These are phyloP conservation scores for Odontarrhena argentea DNA, from an alignment of 345 rosid species.

Conservation along the genomic window DNA sequence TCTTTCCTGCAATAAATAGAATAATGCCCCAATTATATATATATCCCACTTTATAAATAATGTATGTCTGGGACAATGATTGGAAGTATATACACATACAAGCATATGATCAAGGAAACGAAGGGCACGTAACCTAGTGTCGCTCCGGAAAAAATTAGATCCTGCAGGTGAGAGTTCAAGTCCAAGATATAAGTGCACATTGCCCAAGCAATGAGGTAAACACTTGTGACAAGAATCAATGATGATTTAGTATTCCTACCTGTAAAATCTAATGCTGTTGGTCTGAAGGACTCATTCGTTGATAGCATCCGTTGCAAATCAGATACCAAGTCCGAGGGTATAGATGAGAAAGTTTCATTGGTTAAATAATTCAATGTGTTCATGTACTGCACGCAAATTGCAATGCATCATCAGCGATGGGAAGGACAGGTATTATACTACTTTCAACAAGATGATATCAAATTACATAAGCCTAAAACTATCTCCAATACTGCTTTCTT, in stretches of 20 bases:
- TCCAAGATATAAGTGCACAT: slow-evolving; percentile 28
- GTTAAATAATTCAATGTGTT: slow-evolving; percentile 88
- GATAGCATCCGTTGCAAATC: slow-evolving; percentile 92
- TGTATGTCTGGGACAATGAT: slow-evolving; percentile 16
- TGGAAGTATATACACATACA: slow-evolving; percentile 55
- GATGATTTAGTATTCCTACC: slow-evolving; percentile 47
- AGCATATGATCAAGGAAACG: slow-evolving; percentile 98
- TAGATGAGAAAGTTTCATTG: slow-evolving; percentile 74
- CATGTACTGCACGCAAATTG: slow-evolving; percentile 69
- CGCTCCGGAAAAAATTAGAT: slow-evolving; percentile 84
- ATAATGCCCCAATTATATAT: slow-evolving; percentile 10
- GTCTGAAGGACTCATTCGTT: slow-evolving; percentile 77
- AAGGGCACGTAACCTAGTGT: slow-evolving; percentile 97
- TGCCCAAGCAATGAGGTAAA: slow-evolving; percentile 15
- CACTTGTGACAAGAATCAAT: slow-evolving; percentile 12
- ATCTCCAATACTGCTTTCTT: slow-evolving; percentile 6
- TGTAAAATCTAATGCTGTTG: slow-evolving; percentile 87
- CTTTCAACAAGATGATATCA: not conserved
- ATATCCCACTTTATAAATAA: slow-evolving; percentile 1
- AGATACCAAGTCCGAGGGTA: slow-evolving; percentile 77
- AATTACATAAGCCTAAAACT: slow-evolving; percentile 17
- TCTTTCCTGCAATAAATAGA: slow-evolving; percentile 63
- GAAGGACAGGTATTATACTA: not conserved
- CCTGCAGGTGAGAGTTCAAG: slow-evolving; percentile 52
- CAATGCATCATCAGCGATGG: slow-evolving; percentile 26